These are phyloP conservation scores for Plasmodium ovale DNA, from an alignment of 169 alveolate species.

Conservation along the genomic window DNA sequence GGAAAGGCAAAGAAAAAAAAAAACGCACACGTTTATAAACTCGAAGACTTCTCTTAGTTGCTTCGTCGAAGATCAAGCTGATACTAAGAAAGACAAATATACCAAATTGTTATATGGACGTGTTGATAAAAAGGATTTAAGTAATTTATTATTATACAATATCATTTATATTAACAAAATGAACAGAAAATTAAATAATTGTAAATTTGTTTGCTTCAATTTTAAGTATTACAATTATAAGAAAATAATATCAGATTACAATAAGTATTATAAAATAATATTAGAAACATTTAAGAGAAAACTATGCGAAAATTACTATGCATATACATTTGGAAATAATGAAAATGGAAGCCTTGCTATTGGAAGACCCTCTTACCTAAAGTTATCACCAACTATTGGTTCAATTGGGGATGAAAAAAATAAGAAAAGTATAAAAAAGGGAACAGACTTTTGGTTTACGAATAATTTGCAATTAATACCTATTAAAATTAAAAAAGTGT, in stretches of 20 bases:
- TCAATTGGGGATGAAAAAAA: constrained; percentile 50
- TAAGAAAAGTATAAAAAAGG: constrained; percentile 51
- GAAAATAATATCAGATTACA: constrained; percentile 42
- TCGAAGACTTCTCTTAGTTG: background rate
- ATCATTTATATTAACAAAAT: constrained; percentile 63
- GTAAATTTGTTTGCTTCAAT: constrained; percentile 44
- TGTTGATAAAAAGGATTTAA: constrained; percentile 58
- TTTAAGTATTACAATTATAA: constrained; percentile 52
- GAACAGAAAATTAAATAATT: constrained; percentile 70
- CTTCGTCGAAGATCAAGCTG: background rate
- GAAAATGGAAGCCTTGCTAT: constrained; percentile 68
- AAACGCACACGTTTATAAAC: constrained; percentile 8
- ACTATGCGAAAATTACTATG: constrained; percentile 65
- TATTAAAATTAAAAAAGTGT: constrained; percentile 56
- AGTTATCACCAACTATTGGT: constrained; percentile 73
- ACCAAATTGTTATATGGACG: constrained; percentile 24
- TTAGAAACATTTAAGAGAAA: constrained; percentile 49
- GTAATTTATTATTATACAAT: constrained; percentile 63
- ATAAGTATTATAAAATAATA: constrained; percentile 62
- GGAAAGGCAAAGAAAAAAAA: constrained; percentile 22
- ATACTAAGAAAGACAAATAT: constrained; percentile 4
- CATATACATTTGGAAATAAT: constrained; percentile 70
- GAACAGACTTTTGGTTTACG: constrained; percentile 74
- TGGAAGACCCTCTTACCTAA: constrained; percentile 64
- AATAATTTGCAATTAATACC: constrained; percentile 64